Conservation (phyloP, 2,329 filamentous ascomycete genomes). For the Esteya vermicola region DNA sequence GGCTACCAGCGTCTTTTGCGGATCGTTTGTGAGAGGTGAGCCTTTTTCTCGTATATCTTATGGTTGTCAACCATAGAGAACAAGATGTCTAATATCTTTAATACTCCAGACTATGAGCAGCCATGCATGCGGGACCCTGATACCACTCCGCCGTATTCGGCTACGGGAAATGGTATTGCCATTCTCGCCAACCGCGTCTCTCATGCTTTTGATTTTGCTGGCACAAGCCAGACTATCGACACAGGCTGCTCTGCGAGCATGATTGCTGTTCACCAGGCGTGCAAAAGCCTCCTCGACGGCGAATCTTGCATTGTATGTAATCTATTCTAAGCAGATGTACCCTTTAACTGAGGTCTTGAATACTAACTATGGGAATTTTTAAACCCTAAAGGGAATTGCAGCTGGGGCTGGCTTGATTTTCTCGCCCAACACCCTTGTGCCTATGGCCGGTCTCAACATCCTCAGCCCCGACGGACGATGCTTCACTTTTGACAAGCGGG, state of each 20-base stretch:
- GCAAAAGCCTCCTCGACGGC: slow-evolving; percentile 29
- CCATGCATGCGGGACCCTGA: slow-evolving; percentile 34
- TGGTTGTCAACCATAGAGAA: too few relatives aligned
- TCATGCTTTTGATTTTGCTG: slow-evolving; percentile 38
- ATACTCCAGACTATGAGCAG: slow-evolving; percentile 32
- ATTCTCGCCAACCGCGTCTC: slow-evolving; percentile 42
- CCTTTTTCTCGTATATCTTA: background rate
- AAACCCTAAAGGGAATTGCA: slow-evolving; percentile 27
- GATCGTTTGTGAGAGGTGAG: slow-evolving; percentile 34
- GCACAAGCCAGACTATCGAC: slow-evolving; percentile 42
- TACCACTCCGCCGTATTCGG: slow-evolving; percentile 34
- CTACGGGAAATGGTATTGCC: slow-evolving; percentile 36
- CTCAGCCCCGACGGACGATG: slow-evolving; percentile 35
- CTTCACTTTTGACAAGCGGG: slow-evolving; percentile 41
- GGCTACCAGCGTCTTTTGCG: slow-evolving; percentile 33
- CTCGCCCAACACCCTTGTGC: slow-evolving; percentile 39
- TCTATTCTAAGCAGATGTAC: background rate
- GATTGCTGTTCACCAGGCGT: slow-evolving; percentile 37
- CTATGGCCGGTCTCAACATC: slow-evolving; percentile 40
- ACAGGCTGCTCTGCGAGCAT: slow-evolving; percentile 45
- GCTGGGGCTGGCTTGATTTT: slow-evolving; percentile 39
- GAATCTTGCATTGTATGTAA: slow-evolving; percentile 24
- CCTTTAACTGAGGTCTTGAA: slow-evolving; percentile 1
- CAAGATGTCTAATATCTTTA: too few relatives aligned
- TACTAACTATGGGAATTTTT: too few relatives aligned